Conservation (phyloP, 2,329 filamentous ascomycete genomes). For the Bipolaris sorokiniana region DNA sequence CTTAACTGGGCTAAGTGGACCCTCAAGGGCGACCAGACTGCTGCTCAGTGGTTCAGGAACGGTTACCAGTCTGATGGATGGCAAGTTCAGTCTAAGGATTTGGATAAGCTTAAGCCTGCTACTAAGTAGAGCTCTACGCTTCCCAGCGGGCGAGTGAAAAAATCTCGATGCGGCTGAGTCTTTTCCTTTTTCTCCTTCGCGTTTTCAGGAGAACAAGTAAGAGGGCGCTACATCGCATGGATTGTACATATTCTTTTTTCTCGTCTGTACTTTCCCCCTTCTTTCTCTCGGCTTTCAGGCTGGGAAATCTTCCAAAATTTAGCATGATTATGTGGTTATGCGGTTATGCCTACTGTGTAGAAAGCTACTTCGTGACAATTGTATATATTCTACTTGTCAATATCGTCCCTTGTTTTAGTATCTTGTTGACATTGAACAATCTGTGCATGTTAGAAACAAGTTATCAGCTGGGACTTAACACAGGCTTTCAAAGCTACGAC, state of each 20-base stretch:
- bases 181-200: neutral
- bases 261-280: neutral
- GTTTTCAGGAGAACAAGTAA: neutral
- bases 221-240: neutral
- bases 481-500: no score
- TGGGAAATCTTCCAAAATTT: neutral
- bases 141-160: neutral
- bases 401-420: no score
- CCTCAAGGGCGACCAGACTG: slow-evolving; percentile 18
- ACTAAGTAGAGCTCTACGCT: neutral
- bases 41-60: slow-evolving; percentile 8
- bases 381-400: no score
- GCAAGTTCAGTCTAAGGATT: slow-evolving; percentile 11
- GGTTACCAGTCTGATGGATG: slow-evolving; percentile 17
- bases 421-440: no score
- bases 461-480: no score
- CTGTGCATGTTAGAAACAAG: no score
- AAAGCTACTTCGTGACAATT: no score
- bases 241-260: neutral
- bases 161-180: no score
- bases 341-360: no score
- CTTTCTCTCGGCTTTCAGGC: neutral
- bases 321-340: no score
- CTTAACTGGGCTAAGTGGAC: slow-evolving; percentile 23
- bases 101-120: slow-evolving; percentile 17